phyloP scores from a whole-genome alignment of 2,329 filamentous ascomycete species.

The Neopestalotiopsis rosae region DNA sequence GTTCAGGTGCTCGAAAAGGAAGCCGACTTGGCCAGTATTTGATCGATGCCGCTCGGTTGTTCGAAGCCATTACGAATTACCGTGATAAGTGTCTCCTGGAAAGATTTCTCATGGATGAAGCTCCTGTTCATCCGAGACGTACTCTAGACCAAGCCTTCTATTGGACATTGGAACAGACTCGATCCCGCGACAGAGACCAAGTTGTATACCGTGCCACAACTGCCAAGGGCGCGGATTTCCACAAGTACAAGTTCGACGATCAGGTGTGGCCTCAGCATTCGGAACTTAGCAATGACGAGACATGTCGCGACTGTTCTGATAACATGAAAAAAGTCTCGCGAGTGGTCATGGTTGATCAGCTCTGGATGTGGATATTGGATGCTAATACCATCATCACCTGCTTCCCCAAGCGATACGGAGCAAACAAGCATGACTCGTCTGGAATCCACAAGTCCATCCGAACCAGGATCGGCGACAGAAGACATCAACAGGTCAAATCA shows the following conservation, averaged over 20 bases:
- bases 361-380: constrained; percentile 50
- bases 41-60: constrained; percentile 18
- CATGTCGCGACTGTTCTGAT: constrained; percentile 22
- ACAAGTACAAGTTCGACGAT: constrained; percentile 24
- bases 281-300: constrained; percentile 14
- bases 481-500: constrained; percentile 36
- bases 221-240: constrained; percentile 26
- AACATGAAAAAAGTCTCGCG: constrained; percentile 28
- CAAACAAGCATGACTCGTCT: constrained; percentile 44
- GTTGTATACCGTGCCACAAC: constrained; percentile 46
- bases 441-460: constrained; percentile 47
- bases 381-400: constrained; percentile 43
- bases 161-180: constrained; percentile 45
- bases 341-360: constrained; percentile 49
- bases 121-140: constrained; percentile 47
- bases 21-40: constrained; percentile 10
- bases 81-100: constrained; percentile 40
- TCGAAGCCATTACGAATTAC: constrained; percentile 42
- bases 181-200: constrained; percentile 45
- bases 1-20: no score
- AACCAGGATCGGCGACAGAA: constrained; percentile 30
- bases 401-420: constrained; percentile 49
- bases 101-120: constrained; percentile 37
- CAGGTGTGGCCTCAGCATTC: constrained; percentile 16
- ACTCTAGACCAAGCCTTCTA: constrained; percentile 54